Conservation (phyloP, 257 asterid genomes). For the Plantago major region DNA sequence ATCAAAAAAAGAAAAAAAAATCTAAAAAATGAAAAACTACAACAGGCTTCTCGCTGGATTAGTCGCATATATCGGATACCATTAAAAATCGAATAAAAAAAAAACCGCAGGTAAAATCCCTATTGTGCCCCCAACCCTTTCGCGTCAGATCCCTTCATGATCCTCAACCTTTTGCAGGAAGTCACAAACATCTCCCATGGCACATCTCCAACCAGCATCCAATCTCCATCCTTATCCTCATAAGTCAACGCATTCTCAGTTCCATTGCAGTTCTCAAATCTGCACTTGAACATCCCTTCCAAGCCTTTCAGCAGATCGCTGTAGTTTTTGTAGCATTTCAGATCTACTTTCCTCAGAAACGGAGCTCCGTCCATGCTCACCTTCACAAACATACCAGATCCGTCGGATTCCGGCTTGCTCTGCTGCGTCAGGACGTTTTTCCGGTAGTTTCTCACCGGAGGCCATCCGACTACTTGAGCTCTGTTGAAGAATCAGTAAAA, state of each 20-base stretch:
- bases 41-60: too few relatives aligned
- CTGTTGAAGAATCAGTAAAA: slow-evolving; percentile 19
- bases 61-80: not conserved
- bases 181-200: slow-evolving; percentile 90
- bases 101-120: not conserved
- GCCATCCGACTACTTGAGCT: slow-evolving; percentile 84
- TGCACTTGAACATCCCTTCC: slow-evolving; percentile 82
- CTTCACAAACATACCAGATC: slow-evolving; percentile 63
- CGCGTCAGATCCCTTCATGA: slow-evolving; percentile 78
- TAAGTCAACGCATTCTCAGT: slow-evolving; percentile 74
- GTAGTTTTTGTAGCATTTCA: slow-evolving; percentile 55
- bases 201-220: slow-evolving; percentile 97
- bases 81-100: not conserved
- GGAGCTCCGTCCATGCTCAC: slow-evolving; percentile 99
- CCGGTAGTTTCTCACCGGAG: slow-evolving; percentile 85
- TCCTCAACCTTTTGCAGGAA: slow-evolving; percentile 75
- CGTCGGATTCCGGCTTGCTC: slow-evolving; percentile 46
- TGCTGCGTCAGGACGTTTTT: slow-evolving; percentile 43
- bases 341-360: slow-evolving; percentile 76
- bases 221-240: slow-evolving; percentile 95
- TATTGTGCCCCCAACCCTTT: slow-evolving; percentile 48
- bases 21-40: not conserved
- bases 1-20: not conserved
- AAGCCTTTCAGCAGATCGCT: slow-evolving; percentile 62
- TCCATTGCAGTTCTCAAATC: slow-evolving; percentile 70